Evolutionary conservation across 2,329 filamentous ascomycete genomes (phyloP).

Genomic region (Sporothrix dimorphospora): DNA sequence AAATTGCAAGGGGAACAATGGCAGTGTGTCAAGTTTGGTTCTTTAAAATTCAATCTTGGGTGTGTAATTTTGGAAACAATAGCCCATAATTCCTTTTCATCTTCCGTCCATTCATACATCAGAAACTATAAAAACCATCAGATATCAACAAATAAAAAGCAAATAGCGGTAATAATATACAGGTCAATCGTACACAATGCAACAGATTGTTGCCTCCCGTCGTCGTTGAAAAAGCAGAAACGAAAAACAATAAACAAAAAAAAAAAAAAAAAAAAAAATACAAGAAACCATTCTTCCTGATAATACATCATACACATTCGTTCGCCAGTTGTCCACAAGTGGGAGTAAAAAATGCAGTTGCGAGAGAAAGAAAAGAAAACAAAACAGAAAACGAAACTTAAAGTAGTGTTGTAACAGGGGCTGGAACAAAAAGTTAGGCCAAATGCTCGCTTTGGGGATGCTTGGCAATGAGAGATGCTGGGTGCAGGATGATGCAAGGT

Average conservation of each 20-base stretch:
- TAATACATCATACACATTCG: slow-evolving; percentile 18
- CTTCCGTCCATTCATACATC: background rate
- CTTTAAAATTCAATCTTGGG: background rate
- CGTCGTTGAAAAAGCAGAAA: background rate
- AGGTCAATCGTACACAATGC: slow-evolving; percentile 9
- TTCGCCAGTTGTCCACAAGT: background rate
- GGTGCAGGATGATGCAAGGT: background rate
- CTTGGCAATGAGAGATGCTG: too few relatives aligned
- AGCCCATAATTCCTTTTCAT: background rate
- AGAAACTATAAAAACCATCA: background rate
- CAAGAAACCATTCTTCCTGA: slow-evolving; percentile 2
- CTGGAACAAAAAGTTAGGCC: slow-evolving; percentile 7
- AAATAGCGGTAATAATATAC: slow-evolving; percentile 14
- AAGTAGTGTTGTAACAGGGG: slow-evolving; percentile 7
- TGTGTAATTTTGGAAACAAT: background rate
- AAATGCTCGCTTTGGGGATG: slow-evolving; percentile 14
- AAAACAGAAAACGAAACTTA: background rate
- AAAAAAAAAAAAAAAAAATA: background rate
- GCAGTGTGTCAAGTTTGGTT: background rate
- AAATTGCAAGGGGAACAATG: too few relatives aligned
- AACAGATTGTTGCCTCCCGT: background rate
- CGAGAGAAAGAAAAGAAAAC: background rate
- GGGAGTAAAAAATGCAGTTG: background rate
- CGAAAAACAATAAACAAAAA: background rate
- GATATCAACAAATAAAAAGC: background rate